These are phyloP conservation scores for Penicillium sp. DNA, from an alignment of 2,329 filamentous ascomycete species.

Conservation along the genomic window DNA sequence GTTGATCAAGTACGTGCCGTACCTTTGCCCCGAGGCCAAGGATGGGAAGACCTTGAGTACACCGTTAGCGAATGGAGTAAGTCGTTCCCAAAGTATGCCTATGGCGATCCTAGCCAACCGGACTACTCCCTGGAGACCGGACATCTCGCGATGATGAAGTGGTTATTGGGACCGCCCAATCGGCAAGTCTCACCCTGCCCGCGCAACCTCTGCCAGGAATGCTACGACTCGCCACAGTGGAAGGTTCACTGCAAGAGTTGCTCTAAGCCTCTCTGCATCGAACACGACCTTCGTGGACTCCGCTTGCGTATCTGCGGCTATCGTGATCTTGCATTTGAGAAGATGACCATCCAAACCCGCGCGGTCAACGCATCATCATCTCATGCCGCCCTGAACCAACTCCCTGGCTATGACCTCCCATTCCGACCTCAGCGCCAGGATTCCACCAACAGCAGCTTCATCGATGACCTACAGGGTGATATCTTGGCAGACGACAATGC, in stretches of 20 bases:
- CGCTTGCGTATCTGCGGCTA: slow-evolving; percentile 55
- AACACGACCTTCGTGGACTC: slow-evolving; percentile 55
- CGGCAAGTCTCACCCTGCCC: slow-evolving; percentile 48
- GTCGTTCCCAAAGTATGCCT: slow-evolving; percentile 38
- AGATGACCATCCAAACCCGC: slow-evolving; percentile 36
- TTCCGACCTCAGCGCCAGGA: slow-evolving; percentile 29
- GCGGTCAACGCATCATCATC: slow-evolving; percentile 16
- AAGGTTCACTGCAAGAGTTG: slow-evolving; percentile 56
- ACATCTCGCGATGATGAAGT: slow-evolving; percentile 42
- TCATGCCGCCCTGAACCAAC: slow-evolving; percentile 10
- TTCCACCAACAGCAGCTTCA: slow-evolving; percentile 35
- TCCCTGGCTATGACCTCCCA: slow-evolving; percentile 27
- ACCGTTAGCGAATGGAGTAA: slow-evolving; percentile 40
- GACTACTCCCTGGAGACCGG: slow-evolving; percentile 39
- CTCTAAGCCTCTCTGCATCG: slow-evolving; percentile 54
- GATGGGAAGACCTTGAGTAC: slow-evolving; percentile 54
- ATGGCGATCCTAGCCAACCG: slow-evolving; percentile 36
- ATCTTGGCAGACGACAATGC: slow-evolving; percentile 23
- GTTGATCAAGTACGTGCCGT: slow-evolving; percentile 54
- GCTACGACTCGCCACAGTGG: slow-evolving; percentile 55
- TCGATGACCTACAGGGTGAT: slow-evolving; percentile 30
- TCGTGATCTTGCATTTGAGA: slow-evolving; percentile 51
- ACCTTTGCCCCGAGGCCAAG: slow-evolving; percentile 50
- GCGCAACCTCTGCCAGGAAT: slow-evolving; percentile 54
- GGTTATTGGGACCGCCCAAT: slow-evolving; percentile 47